phyloP scores from a whole-genome alignment of 192 early-diverging fungal genomes.

The Polychytrium aggregatum region DNA sequence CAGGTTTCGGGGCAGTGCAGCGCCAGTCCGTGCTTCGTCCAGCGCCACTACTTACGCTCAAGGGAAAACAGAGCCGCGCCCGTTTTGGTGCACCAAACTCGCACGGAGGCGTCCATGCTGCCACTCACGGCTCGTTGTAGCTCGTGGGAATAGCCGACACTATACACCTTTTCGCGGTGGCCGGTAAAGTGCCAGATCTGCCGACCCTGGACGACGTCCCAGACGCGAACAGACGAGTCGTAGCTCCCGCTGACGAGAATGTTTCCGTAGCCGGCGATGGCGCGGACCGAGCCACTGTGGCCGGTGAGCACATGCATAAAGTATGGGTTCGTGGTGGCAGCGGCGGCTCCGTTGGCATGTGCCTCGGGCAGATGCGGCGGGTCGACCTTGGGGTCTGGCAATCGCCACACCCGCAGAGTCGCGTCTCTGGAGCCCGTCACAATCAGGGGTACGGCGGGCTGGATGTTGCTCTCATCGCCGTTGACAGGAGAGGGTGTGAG shows the following conservation, averaged over 20 bases:
- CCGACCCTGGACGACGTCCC: slow-evolving; percentile 71
- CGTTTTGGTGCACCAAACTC: slow-evolving; percentile 83
- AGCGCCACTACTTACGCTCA: slow-evolving; percentile 29
- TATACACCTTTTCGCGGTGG: slow-evolving; percentile 94
- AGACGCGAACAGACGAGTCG: slow-evolving; percentile 81
- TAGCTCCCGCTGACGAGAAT: slow-evolving; percentile 85
- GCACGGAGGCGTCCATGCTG: slow-evolving; percentile 85
- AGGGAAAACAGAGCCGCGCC: slow-evolving; percentile 67
- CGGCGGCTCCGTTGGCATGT: slow-evolving; percentile 3
- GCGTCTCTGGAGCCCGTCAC: slow-evolving; percentile 93
- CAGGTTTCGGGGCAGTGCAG: no score
- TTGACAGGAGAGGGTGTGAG: slow-evolving; percentile 39
- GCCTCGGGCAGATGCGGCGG: slow-evolving; percentile 2
- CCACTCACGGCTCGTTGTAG: slow-evolving; percentile 80
- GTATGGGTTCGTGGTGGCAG: slow-evolving; percentile 56
- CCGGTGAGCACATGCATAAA: slow-evolving; percentile 73
- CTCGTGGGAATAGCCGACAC: slow-evolving; percentile 78
- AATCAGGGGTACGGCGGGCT: slow-evolving; percentile 45
- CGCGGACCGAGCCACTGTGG: slow-evolving; percentile 84
- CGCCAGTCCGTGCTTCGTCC: no score
- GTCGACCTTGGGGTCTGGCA: slow-evolving; percentile 68
- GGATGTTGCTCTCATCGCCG: neutral
- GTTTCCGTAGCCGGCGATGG: slow-evolving; percentile 82
- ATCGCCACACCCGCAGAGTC: slow-evolving; percentile 82
- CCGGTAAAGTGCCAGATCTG: slow-evolving; percentile 62